Conservation (phyloP, 2,329 filamentous ascomycete species). For the Colletotrichum acutatum region DNA sequence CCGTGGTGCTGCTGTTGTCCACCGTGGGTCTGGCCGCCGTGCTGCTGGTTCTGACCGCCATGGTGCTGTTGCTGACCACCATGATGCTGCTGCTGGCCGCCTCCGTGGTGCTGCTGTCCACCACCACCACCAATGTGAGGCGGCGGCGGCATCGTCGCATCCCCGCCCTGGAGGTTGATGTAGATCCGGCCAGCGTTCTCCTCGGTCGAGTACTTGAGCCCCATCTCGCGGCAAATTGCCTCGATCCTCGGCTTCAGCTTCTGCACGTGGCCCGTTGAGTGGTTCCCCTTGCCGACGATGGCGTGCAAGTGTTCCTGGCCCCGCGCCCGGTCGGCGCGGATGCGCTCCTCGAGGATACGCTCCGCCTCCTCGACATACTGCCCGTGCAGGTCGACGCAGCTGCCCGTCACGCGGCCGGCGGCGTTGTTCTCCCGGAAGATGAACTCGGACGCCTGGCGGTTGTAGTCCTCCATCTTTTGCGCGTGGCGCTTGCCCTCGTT, state of each 20-base stretch:
- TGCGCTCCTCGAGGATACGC: slow-evolving; percentile 86
- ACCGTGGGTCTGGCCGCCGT: slow-evolving; percentile 45
- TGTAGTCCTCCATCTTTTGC: slow-evolving; percentile 86
- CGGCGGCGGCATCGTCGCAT: slow-evolving; percentile 60
- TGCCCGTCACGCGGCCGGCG: slow-evolving; percentile 75
- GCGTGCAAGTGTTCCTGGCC: slow-evolving; percentile 90
- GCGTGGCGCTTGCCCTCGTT: slow-evolving; percentile 89
- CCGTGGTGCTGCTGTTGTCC: slow-evolving; percentile 54
- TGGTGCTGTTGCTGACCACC: slow-evolving; percentile 53
- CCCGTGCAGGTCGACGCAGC: slow-evolving; percentile 94
- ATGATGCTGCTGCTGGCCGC: slow-evolving; percentile 56
- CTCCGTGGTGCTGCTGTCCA: slow-evolving; percentile 51
- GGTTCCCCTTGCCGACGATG: slow-evolving; percentile 96
- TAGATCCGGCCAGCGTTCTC: slow-evolving; percentile 91
- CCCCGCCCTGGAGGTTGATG: slow-evolving; percentile 83
- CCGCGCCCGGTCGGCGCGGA: slow-evolving; percentile 77
- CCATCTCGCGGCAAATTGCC: slow-evolving; percentile 83
- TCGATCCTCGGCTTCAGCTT: slow-evolving; percentile 97
- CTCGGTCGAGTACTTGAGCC: slow-evolving; percentile 86
- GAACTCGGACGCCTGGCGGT: slow-evolving; percentile 89
- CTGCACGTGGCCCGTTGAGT: slow-evolving; percentile 83
- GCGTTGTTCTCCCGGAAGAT: slow-evolving; percentile 98
- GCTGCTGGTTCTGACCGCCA: slow-evolving; percentile 53
- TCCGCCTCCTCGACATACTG: slow-evolving; percentile 96
- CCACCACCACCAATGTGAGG: slow-evolving; percentile 51